phyloP scores from a whole-genome alignment of 768 basidiomycete genomes.

The Boletus rex-veris region DNA sequence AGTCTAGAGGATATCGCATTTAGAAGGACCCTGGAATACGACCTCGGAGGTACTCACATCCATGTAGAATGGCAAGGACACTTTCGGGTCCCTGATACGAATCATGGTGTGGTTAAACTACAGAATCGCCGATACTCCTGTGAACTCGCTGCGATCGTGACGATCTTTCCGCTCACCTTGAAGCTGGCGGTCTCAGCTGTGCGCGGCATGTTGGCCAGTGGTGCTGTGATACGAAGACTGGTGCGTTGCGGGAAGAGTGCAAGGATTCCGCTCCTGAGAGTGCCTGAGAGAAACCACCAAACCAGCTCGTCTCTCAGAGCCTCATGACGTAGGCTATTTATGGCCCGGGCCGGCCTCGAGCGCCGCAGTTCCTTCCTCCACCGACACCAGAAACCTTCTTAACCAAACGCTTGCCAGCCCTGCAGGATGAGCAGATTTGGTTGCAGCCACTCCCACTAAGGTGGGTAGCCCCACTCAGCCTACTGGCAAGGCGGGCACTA shows the following conservation, averaged over 20 bases:
- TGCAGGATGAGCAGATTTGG: no score
- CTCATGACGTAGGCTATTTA: constrained; percentile 13
- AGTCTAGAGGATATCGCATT: constrained; percentile 31
- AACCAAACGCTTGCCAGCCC: no score
- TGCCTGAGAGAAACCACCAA: constrained; percentile 1
- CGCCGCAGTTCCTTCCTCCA: no score
- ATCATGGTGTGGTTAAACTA: constrained; percentile 89
- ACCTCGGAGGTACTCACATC: constrained; percentile 41
- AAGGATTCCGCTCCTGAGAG: not conserved
- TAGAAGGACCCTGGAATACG: not conserved
- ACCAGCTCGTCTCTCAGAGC: no score
- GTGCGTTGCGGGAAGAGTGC: constrained; percentile 1
- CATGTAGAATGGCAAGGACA: constrained; percentile 76
- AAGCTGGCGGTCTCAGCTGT: constrained; percentile 63
- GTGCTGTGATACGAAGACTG: constrained; percentile 6
- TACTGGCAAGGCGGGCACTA: no score
- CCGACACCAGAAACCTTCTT: no score
- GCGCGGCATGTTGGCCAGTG: constrained; percentile 50
- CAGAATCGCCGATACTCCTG: not conserved
- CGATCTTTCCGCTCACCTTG: constrained; percentile 37
- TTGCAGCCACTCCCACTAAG: constrained; percentile 41
- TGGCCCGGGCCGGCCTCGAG: not conserved
- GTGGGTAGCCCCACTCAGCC: constrained; percentile 36
- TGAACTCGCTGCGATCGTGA: not conserved
- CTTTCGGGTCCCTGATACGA: constrained; percentile 82